Evolutionary conservation across 176 grass and related monocot genomes (phyloP).

Genomic region (Triticum dicoccoides): DNA sequence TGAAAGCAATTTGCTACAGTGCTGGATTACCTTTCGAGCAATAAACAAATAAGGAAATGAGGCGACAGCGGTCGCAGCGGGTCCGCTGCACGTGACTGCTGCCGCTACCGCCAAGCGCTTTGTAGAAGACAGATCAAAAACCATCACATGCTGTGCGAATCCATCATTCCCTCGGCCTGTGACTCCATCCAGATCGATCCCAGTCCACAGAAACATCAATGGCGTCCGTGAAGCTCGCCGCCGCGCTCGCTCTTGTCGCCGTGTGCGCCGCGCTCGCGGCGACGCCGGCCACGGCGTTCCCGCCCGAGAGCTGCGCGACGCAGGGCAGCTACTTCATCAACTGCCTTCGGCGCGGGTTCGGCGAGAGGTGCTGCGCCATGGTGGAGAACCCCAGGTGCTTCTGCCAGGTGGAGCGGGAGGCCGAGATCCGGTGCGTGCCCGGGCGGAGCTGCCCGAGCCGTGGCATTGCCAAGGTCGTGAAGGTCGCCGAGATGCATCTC

Average conservation of each 20-base stretch:
- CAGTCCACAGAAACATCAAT: neutral
- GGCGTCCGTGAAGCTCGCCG: neutral
- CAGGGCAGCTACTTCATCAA: constrained; percentile 28
- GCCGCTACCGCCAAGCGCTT: neutral
- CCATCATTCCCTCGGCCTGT: neutral
- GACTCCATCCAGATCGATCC: neutral
- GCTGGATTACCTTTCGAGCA: neutral
- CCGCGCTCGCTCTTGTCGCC: neutral
- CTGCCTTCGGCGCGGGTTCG: constrained; percentile 18
- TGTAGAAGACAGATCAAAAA: neutral
- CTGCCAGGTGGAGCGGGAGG: constrained; percentile 33
- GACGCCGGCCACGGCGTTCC: neutral
- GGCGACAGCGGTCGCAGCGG: neutral
- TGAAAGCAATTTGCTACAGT: neutral
- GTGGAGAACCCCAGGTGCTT: neutral
- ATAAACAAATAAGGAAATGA: neutral
- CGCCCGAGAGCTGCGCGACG: neutral
- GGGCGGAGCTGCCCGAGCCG: neutral
- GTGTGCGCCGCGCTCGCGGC: neutral
- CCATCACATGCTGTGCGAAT: neutral
- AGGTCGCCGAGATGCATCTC: constrained; percentile 24
- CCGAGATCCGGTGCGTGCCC: constrained; percentile 14
- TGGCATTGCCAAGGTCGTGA: neutral
- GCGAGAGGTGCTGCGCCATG: constrained; percentile 8
- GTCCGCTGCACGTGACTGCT: neutral